Percentiles rank a stretch among this genome's conserved stretches.
These are phyloP conservation scores for Diaporthe australafricana DNA, from an alignment of 2,329 filamentous ascomycete species.

Conservation along the genomic window DNA sequence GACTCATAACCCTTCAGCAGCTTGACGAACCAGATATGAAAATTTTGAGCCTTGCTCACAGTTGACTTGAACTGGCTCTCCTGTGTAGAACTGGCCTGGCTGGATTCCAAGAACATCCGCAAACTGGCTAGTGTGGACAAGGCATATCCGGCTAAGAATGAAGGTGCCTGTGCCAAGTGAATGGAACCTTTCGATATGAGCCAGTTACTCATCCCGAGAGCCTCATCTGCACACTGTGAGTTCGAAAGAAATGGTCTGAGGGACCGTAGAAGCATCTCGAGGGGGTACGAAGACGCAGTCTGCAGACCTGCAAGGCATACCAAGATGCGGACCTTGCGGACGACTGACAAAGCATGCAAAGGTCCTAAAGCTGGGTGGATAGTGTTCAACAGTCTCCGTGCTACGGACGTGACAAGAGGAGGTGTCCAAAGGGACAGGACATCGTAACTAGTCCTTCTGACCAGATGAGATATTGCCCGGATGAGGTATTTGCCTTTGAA, in stretches of 20 bases:
- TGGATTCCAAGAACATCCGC: slow-evolving; percentile 78
- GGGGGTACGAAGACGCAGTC: slow-evolving; percentile 81
- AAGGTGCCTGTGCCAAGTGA: slow-evolving; percentile 74
- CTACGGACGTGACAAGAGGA: slow-evolving; percentile 77
- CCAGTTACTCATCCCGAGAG: slow-evolving; percentile 87
- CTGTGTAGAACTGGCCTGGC: slow-evolving; percentile 83
- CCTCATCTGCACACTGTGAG: slow-evolving; percentile 89
- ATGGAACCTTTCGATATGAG: slow-evolving; percentile 75
- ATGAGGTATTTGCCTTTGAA: slow-evolving; percentile 84
- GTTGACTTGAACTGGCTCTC: slow-evolving; percentile 85
- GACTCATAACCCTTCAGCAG: slow-evolving; percentile 75
- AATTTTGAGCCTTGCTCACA: slow-evolving; percentile 78
- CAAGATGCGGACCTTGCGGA: slow-evolving; percentile 86
- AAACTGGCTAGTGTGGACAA: slow-evolving; percentile 85
- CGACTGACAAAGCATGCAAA: slow-evolving; percentile 85
- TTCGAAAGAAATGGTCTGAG: slow-evolving; percentile 84
- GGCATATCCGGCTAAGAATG: slow-evolving; percentile 84
- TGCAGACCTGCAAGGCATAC: slow-evolving; percentile 80
- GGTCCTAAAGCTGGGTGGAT: slow-evolving; percentile 88
- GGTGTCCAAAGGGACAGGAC: slow-evolving; percentile 77
- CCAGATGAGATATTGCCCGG: slow-evolving; percentile 82
- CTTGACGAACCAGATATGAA: slow-evolving; percentile 81
- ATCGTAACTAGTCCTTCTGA: slow-evolving; percentile 75
- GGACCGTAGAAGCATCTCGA: slow-evolving; percentile 90
- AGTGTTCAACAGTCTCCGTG: slow-evolving; percentile 81